Base-by-base conservation (phyloP, 2,329 filamentous ascomycete genomes). In the Exserohilum turcica region DNA sequence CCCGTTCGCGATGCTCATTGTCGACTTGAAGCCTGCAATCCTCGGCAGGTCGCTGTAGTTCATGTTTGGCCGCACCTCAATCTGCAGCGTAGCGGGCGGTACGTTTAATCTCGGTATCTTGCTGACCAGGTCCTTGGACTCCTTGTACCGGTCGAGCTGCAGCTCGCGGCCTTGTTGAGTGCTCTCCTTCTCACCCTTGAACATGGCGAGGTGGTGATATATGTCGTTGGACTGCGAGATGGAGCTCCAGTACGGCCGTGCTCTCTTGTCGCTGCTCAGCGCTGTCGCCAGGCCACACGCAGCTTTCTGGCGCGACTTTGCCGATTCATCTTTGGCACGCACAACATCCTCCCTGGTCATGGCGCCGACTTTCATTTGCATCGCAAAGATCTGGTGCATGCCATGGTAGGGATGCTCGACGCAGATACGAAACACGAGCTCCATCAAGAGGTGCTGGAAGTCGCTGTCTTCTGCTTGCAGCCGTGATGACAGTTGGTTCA, bases 401-500 rank as follows among this genome's bases (percentile, higher is more conserved):
- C 92, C 92, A 70, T 99, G 95, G 72, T 92, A 96, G 0, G 94
- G 95, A 75, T 99, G 94, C 52, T 99, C 92, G 9, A 84, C 81
- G 68, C 93, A 97, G 49, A 99, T 96, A 7, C 86, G 87, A 66
- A 86, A 85, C 3, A 97, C 86, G 15, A 99, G 78, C 2, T 81
- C 79, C 45, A 86, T 84, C 2, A 99, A 79, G 1, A 93, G 80
- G 35, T 79, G 81, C 67, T 99, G 94, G 67, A 99, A 99, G 0
- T 79, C 70, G 13, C 81, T 83, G 1, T 82, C 75, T 28, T 87
- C 83, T 56, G 90, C 85, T 56, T 96, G 86, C 5, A 99, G 78
- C 6, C 94, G 87, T n/a, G 95, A 99, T 5, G 92, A 93, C 28
- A 99, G 82, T 73, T 99, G 94, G 67, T 97, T 99, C 86, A 96